phyloP scores from a whole-genome alignment of 805 yeast species.

The Wickerhamiella kazuoi region DNA sequence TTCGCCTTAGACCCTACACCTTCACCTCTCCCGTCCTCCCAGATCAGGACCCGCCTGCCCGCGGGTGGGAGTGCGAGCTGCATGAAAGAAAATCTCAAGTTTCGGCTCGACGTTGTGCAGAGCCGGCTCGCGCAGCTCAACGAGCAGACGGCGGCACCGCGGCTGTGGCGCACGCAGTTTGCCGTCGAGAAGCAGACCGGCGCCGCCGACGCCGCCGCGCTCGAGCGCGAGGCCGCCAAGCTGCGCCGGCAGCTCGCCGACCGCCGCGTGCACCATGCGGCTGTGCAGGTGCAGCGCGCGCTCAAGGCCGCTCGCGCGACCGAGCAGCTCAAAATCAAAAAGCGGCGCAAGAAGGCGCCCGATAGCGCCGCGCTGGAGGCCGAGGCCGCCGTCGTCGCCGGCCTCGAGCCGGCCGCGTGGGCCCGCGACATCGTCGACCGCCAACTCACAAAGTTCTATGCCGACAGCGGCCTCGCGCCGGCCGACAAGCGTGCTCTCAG shows the following conservation, averaged over 20 bases:
- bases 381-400: conserved; percentile 13
- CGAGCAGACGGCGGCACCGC: conserved; percentile 7
- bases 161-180: conserved; percentile 18
- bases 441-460: conserved; percentile 9
- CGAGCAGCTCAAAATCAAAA: conserved; percentile 20
- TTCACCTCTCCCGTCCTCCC: too few relatives aligned
- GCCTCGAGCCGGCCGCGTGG: conserved; percentile 9
- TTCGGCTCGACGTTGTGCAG: conserved; percentile 21
- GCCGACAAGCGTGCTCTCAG: conserved; percentile 8
- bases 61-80: too few relatives aligned
- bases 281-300: conserved; percentile 14
- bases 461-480: background rate
- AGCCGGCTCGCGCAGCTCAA: conserved; percentile 17
- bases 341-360: conserved; percentile 10
- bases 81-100: conserved; percentile 1
- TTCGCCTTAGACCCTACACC: too few relatives aligned
- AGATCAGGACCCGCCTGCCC: too few relatives aligned
- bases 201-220: conserved; percentile 6
- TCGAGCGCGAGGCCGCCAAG: conserved; percentile 10
- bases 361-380: conserved; percentile 4
- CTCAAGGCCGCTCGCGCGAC: conserved; percentile 19
- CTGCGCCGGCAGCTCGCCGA: conserved; percentile 17
- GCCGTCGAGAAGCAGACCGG: conserved; percentile 10
- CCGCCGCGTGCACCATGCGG: conserved; percentile 19
- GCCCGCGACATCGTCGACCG: conserved; percentile 8